Evolutionary conservation across 2,329 filamentous ascomycete species (phyloP).

Genomic region (Alternaria infectoria): DNA sequence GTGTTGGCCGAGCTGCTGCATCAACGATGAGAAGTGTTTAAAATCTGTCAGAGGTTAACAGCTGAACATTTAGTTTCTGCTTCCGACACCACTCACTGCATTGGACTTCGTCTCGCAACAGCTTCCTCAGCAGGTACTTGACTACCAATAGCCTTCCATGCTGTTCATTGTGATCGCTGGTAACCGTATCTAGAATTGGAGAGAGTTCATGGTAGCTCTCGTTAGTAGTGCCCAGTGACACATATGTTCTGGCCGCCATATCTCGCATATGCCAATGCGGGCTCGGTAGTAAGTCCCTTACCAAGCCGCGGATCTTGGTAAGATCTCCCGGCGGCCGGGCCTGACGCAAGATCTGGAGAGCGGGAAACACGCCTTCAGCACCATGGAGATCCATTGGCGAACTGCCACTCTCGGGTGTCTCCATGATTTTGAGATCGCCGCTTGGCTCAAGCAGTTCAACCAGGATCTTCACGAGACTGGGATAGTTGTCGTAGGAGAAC

Average conservation of each 20-base stretch:
- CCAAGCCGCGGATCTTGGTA: conserved; percentile 63
- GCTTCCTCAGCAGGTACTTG: conserved; percentile 40
- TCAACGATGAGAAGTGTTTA: conserved; percentile 21
- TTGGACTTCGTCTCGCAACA: conserved; percentile 17
- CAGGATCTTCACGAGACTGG: conserved; percentile 68
- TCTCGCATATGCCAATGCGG: conserved; percentile 82
- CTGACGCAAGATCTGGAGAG: conserved; percentile 79
- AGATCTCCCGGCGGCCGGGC: conserved; percentile 67
- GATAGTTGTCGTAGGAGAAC: conserved; percentile 74
- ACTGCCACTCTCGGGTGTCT: conserved; percentile 22
- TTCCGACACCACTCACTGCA: conserved; percentile 15
- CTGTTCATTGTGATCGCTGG: conserved; percentile 28
- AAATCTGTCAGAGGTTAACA: conserved; percentile 17
- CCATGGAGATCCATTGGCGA: conserved; percentile 45
- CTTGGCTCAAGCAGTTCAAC: conserved; percentile 62
- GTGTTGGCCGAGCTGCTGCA: conserved; percentile 24
- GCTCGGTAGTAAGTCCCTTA: conserved; percentile 69
- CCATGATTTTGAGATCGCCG: conserved; percentile 34
- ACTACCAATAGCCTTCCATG: conserved; percentile 42
- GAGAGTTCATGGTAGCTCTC: conserved; percentile 32
- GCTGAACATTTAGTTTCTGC: not conserved
- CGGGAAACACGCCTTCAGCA: conserved; percentile 77
- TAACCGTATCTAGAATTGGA: conserved; percentile 20
- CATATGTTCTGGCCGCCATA: conserved; percentile 75
- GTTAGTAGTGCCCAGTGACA: conserved; percentile 38